Base-by-base conservation (phyloP, 2,329 filamentous ascomycete species). In the Pseudopithomyces chartarum region DNA sequence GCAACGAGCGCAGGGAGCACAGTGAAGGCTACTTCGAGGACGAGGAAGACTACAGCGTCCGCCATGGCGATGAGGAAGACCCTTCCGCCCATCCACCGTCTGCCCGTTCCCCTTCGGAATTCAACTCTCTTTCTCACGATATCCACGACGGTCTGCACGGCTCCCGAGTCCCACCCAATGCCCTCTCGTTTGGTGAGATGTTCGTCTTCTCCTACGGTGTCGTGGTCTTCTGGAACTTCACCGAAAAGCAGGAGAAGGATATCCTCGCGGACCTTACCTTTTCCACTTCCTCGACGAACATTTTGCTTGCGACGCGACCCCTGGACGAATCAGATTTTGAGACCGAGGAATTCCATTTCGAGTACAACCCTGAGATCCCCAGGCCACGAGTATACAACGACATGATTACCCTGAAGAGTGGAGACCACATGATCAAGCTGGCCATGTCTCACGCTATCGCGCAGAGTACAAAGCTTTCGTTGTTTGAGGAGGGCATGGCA, bases 211-310 rank as follows among this genome's bases (percentile, higher is more conserved):
- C 91, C 15, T 99, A 99, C 71, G 95, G 95, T 19, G 94, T 99
- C 0, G 94, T 95, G 0, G 95, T 99, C 5, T 97, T 99, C 74
- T 99, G 95, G 95, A 99, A 99, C 75, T 97, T 99, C 67, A 94
- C 91, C 11, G 93, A 97, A 75, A 86, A 89, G 62, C 95, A 99
- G 74, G 95, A 99, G 75, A 97, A 97, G 76, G 93, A 97, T 68
- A 91, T 98, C 45, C 84, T 99, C 20, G 95, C 95, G 38, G 95
- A 99, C 75, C 81, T 99, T 52, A 95, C 92, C 1, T 98, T 99
- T 77, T 91, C 91, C 11, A 85, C 88, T 63, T 87, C 85, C 52
- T 85, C 89, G 56, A 84, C 84, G 17, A 82, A 84, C 47, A 72
- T 85, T 19, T 85, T 89, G 11, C 84, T 99, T 6, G 88, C 92